Conservation (phyloP, 495 filamentous ascomycete species). For the Immersiella caudata region DNA sequence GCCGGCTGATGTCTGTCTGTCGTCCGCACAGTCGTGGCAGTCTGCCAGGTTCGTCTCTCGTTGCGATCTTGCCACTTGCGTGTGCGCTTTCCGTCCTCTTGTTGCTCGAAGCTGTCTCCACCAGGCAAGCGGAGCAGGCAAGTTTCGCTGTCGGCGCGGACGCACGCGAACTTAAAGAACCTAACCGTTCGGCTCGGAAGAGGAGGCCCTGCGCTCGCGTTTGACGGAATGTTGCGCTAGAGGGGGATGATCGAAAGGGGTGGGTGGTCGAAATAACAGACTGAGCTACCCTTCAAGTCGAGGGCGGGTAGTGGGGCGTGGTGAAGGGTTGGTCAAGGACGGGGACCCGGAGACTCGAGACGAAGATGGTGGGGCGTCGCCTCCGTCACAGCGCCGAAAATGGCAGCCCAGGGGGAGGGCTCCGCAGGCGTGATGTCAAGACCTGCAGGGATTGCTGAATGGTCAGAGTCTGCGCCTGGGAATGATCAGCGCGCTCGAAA, state of each 20-base stretch:
- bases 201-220: too few species aligned
- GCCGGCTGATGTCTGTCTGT: background rate
- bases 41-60: background rate
- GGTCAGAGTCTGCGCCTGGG: conserved; percentile 13
- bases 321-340: conserved; percentile 6
- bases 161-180: too few species aligned
- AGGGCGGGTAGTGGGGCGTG: background rate
- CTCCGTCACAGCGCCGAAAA: background rate
- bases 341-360: conserved; percentile 10
- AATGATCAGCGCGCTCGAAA: conserved; percentile 30
- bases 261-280: background rate
- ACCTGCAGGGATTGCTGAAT: conserved; percentile 23
- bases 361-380: background rate
- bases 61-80: background rate
- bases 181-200: too few species aligned
- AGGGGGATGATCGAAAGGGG: background rate
- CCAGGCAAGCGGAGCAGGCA: too few species aligned
- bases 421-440: conserved; percentile 24
- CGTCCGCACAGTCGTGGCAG: background rate
- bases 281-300: background rate
- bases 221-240: too few species aligned
- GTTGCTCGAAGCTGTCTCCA: too few species aligned
- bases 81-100: background rate
- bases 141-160: too few species aligned
- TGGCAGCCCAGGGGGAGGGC: background rate